A percentile compares a stretch with the other conserved stretches of the same genome.
These are phyloP conservation scores for Oidiodendron maius DNA, from an alignment of 495 filamentous ascomycete genomes.

Conservation along the genomic window DNA sequence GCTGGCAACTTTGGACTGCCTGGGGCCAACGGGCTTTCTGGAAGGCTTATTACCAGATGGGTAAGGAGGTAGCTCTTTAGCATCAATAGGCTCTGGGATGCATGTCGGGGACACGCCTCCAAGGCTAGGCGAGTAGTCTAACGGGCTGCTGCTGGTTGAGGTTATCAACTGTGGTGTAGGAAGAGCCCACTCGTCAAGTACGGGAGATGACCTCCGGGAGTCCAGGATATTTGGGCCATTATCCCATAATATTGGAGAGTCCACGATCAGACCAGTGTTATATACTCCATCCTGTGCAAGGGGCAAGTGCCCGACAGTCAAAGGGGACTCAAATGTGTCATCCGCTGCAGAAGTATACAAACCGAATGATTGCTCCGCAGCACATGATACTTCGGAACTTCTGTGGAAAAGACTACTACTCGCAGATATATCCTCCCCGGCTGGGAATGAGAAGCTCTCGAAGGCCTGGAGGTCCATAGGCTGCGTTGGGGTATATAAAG, in stretches of 20 bases:
- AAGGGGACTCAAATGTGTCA: constrained; percentile 12
- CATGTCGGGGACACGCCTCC: constrained; percentile 21
- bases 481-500: constrained; percentile 16
- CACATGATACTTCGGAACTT: constrained; percentile 10
- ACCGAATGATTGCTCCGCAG: constrained; percentile 11
- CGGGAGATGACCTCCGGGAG: constrained; percentile 19
- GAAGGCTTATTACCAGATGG: constrained; percentile 16
- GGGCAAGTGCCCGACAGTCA: constrained; percentile 13
- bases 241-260: constrained; percentile 14
- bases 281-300: constrained; percentile 13
- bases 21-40: constrained; percentile 19
- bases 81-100: constrained; percentile 18
- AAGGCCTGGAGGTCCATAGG: constrained; percentile 16
- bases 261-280: constrained; percentile 8
- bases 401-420: constrained; percentile 13
- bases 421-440: constrained; percentile 7
- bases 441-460: constrained; percentile 13
- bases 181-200: constrained; percentile 16
- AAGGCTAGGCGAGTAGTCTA: constrained; percentile 20
- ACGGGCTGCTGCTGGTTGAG: constrained; percentile 16
- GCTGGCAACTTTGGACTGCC: constrained; percentile 18
- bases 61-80: constrained; percentile 19
- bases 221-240: constrained; percentile 13
- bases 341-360: constrained; percentile 13
- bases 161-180: constrained; percentile 9